Percentiles rank a stretch among this genome's conserved stretches.
phyloP scores from a whole-genome alignment of 371 early-diverging fungal genomes.

The Cokeromyces recurvatus region DNA sequence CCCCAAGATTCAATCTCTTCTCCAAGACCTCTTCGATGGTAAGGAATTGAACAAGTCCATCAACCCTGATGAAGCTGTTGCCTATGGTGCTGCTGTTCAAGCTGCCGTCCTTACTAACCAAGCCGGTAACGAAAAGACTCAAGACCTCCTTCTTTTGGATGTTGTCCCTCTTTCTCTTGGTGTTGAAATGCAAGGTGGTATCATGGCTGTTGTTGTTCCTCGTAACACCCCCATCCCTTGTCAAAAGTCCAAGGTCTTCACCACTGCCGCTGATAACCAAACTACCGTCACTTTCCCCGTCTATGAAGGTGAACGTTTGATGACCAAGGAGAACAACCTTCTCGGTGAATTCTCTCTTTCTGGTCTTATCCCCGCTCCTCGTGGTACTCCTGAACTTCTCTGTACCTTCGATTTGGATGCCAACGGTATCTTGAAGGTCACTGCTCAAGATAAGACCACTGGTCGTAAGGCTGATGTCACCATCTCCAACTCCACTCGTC shows the following conservation, averaged over 20 bases:
- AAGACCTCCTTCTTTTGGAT: constrained; percentile 79
- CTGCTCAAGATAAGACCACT: constrained; percentile 90
- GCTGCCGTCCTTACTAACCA: constrained; percentile 78
- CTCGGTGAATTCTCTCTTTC: constrained; percentile 89
- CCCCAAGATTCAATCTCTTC: constrained; percentile 98
- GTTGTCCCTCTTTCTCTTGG: constrained; percentile 89
- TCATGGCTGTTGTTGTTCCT: constrained; percentile 73
- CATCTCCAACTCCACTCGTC: constrained; percentile 89
- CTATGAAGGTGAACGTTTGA: constrained; percentile 90
- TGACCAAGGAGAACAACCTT: constrained; percentile 91
- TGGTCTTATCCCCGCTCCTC: constrained; percentile 86
- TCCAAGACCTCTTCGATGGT: constrained; percentile 91
- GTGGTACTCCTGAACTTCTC: constrained; percentile 89
- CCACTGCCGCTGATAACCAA: constrained; percentile 95
- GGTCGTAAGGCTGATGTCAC: constrained; percentile 87
- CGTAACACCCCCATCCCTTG: constrained; percentile 92
- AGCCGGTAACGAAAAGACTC: constrained; percentile 57
- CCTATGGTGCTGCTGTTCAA: constrained; percentile 96
- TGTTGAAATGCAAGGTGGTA: constrained; percentile 92
- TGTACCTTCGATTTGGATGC: constrained; percentile 94
- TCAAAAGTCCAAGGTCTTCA: constrained; percentile 87
- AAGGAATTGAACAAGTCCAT: constrained; percentile 82
- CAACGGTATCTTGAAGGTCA: constrained; percentile 93
- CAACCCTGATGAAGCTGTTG: constrained; percentile 96
- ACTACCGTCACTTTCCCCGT: constrained; percentile 90